Evolutionary conservation across 2,329 filamentous ascomycete species (phyloP).

Genomic region (Pseudogymnoascus sp.): DNA sequence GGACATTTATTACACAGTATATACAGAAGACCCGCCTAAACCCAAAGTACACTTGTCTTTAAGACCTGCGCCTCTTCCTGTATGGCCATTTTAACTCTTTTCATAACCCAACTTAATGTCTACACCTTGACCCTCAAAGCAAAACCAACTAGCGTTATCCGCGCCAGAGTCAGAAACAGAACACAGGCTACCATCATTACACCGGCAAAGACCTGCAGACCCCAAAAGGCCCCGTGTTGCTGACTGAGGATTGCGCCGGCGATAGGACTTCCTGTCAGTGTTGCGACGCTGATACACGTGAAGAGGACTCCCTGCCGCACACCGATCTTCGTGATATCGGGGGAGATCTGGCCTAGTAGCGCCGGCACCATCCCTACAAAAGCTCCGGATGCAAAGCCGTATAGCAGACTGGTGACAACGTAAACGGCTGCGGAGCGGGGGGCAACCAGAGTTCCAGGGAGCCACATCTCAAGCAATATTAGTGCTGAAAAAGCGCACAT

Average conservation of each 20-base stretch:
- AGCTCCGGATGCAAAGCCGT: slow-evolving; percentile 53
- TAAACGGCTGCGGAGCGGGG: slow-evolving; percentile 31
- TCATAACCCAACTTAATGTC: neutral
- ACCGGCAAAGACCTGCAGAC: slow-evolving; percentile 56
- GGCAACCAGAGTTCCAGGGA: slow-evolving; percentile 42
- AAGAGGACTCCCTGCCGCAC: slow-evolving; percentile 56
- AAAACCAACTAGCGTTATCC: neutral
- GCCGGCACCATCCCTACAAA: slow-evolving; percentile 37
- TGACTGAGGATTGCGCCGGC: slow-evolving; percentile 48
- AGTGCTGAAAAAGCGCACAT: slow-evolving; percentile 9
- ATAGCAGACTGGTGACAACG: slow-evolving; percentile 54
- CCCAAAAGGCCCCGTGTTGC: slow-evolving; percentile 38
- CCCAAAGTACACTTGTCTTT: neutral
- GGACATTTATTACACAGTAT: neutral
- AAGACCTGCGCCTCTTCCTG: neutral
- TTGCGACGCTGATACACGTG: slow-evolving; percentile 51
- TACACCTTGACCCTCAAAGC: neutral
- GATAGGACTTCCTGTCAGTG: slow-evolving; percentile 56
- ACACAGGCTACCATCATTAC: slow-evolving; percentile 21
- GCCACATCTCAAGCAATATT: slow-evolving; percentile 50
- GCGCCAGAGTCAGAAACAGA: neutral
- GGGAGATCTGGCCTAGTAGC: slow-evolving; percentile 57
- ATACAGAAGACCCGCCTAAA: neutral
- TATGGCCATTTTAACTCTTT: neutral
- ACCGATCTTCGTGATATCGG: slow-evolving; percentile 56